phyloP scores from a whole-genome alignment of 352 stramenopile genomes.

The Phytophthora pseudosyringae region DNA sequence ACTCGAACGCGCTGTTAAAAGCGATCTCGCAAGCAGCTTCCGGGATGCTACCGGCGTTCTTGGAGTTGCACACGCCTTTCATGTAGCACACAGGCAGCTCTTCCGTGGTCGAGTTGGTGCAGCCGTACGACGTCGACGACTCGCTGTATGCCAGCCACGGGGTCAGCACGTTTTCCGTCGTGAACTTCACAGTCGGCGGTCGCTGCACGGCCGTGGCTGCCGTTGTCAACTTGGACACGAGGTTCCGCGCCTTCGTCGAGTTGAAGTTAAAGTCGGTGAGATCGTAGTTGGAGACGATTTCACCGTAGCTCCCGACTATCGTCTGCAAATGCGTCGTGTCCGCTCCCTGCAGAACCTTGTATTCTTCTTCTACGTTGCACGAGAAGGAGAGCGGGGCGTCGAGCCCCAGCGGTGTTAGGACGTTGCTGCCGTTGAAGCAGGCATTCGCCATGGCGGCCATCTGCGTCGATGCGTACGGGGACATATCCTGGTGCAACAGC shows the following conservation, averaged over 20 bases:
- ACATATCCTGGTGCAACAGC: slow-evolving; percentile 74
- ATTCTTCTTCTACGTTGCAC: slow-evolving; percentile 71
- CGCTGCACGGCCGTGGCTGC: slow-evolving; percentile 34
- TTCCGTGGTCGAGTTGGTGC: slow-evolving; percentile 38
- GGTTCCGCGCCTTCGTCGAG: slow-evolving; percentile 49
- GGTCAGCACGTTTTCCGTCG: slow-evolving; percentile 63
- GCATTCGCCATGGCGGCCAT: slow-evolving; percentile 66
- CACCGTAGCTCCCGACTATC: slow-evolving; percentile 53
- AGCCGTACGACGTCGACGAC: slow-evolving; percentile 25
- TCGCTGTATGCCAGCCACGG: slow-evolving; percentile 65
- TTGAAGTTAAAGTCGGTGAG: slow-evolving; percentile 74
- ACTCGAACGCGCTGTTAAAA: slow-evolving; percentile 68
- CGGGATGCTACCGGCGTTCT: neutral
- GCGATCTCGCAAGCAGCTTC: slow-evolving; percentile 54
- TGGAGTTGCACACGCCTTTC: slow-evolving; percentile 47
- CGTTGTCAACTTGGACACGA: slow-evolving; percentile 49
- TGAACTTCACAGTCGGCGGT: slow-evolving; percentile 35
- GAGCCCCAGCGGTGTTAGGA: slow-evolving; percentile 63
- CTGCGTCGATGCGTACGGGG: slow-evolving; percentile 70
- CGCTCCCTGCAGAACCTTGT: slow-evolving; percentile 44
- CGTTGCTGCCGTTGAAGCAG: slow-evolving; percentile 75
- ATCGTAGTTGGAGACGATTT: slow-evolving; percentile 55
- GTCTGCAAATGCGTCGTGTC: slow-evolving; percentile 49
- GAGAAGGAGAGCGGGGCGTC: slow-evolving; percentile 61
- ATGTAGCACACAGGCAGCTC: slow-evolving; percentile 72